Evolutionary conservation across 2,329 filamentous ascomycete genomes (phyloP).

Genomic region (Botrytis fabae): DNA sequence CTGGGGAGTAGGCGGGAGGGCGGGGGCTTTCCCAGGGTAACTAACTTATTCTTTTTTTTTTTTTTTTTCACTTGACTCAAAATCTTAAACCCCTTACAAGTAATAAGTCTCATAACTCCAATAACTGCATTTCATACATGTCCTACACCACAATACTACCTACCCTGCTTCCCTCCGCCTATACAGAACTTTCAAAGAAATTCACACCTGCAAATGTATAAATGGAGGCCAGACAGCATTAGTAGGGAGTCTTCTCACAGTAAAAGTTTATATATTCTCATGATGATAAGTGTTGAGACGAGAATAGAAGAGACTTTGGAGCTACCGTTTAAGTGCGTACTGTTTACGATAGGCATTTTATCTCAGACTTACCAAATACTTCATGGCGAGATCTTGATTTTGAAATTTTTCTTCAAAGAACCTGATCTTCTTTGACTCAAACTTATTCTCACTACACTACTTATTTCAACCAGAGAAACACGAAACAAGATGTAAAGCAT

Average conservation of each 20-base stretch:
- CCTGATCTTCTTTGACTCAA: not conserved
- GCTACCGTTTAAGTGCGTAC: not conserved
- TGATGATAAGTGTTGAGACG: not conserved
- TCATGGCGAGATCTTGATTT: not conserved
- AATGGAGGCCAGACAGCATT: not conserved
- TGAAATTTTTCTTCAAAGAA: not conserved
- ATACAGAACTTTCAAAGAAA: not conserved
- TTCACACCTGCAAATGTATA: not conserved
- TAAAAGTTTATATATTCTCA: not conserved
- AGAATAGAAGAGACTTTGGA: not conserved
- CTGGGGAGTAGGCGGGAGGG: too few relatives aligned
- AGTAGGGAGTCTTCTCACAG: not conserved
- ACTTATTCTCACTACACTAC: too few relatives aligned
- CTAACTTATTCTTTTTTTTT: too few relatives aligned
- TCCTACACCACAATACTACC: too few relatives aligned
- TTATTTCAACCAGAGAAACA: not conserved
- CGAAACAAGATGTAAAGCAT: not conserved
- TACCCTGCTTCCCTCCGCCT: too few relatives aligned
- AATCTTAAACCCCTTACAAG: too few relatives aligned
- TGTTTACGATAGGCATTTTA: not conserved
- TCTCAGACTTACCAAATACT: not conserved
- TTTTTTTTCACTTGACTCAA: too few relatives aligned
- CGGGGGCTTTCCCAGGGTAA: too few relatives aligned
- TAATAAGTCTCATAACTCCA: too few relatives aligned
- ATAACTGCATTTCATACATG: too few relatives aligned